Conservation (phyloP, 306 rosid genomes). For the Sechiopsis laciniata region DNA sequence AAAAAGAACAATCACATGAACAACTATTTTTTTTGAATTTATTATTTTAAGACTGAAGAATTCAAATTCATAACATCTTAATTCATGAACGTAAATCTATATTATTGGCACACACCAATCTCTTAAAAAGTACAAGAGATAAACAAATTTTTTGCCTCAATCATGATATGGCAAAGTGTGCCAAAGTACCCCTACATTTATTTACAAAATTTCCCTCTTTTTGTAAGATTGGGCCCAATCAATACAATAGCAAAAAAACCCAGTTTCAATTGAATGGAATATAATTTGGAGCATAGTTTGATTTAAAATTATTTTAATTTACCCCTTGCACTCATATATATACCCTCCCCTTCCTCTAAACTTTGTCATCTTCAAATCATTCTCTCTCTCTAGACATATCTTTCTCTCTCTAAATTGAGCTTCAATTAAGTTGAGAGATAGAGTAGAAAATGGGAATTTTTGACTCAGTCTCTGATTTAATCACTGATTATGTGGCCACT, state of each 20-base stretch:
- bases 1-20: neutral
- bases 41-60: no score
- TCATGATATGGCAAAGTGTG: neutral
- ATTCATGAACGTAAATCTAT: no score
- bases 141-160: neutral
- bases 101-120: no score
- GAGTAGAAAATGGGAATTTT: constrained; percentile 14
- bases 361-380: neutral
- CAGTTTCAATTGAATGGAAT: neutral
- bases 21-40: no score
- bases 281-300: neutral
- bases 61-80: no score
- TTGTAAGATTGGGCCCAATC: no score
- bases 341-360: neutral
- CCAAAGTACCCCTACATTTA: neutral
- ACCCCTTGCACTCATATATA: constrained; percentile 2
- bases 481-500: constrained; percentile 18
- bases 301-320: neutral
- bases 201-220: neutral
- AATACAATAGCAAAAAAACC: neutral
- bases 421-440: neutral
- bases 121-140: neutral
- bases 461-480: constrained; percentile 14
- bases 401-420: neutral
- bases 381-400: constrained; percentile 10